These are phyloP conservation scores for Triadica sebifera DNA, from an alignment of 345 rosid genomes.

Conservation along the genomic window DNA sequence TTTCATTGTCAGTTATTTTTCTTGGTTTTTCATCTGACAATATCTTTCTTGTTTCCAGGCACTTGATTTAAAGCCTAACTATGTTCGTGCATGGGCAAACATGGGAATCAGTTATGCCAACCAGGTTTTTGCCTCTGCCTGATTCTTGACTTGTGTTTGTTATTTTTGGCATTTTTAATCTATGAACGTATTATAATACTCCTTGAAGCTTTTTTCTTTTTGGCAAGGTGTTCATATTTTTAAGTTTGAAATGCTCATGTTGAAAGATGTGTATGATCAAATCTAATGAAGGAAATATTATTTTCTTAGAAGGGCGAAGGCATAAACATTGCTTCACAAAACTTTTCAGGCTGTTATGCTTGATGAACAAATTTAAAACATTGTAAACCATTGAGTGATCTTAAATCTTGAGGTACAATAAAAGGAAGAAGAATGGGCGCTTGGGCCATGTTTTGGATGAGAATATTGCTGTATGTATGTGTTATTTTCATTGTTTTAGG, in stretches of 20 bases:
- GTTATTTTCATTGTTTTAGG: not conserved
- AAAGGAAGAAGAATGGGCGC: not conserved
- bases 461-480: not conserved
- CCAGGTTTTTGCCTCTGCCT: conserved; percentile 56
- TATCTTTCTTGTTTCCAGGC: conserved; percentile 51
- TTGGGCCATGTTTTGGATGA: not conserved
- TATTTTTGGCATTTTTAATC: not conserved
- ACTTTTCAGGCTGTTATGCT: not conserved
- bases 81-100: conserved; percentile 99
- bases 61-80: conserved; percentile 96
- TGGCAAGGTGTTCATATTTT: too few relatives aligned
- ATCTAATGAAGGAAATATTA: not conserved
- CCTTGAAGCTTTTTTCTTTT: not conserved
- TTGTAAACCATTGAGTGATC: not conserved
- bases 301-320: not conserved
- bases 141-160: not conserved
- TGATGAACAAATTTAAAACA: not conserved
- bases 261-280: not conserved
- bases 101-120: conserved; percentile 99
- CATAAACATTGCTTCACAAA: not conserved
- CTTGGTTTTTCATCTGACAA: not conserved
- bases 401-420: not conserved
- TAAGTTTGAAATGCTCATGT: not conserved
- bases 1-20: not conserved
- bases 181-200: not conserved